Percentiles rank a stretch among this genome's conserved stretches.
These are phyloP conservation scores for Fraxinus cuspidata DNA, from an alignment of 257 asterid genomes.

Conservation along the genomic window DNA sequence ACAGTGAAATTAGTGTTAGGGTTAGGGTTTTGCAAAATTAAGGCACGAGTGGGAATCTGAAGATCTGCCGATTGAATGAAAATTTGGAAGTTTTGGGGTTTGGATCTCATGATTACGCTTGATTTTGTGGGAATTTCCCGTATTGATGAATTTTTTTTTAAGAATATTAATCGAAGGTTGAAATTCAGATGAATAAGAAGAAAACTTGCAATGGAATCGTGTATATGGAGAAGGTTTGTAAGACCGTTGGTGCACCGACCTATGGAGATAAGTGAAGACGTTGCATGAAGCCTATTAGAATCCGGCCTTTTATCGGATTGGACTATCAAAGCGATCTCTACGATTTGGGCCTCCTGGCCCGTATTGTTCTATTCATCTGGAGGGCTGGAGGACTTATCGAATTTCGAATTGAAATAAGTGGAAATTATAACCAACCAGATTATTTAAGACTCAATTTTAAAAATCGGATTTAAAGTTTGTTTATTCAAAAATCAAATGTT, in stretches of 20 bases:
- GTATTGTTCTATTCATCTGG: too few relatives aligned
- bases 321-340: too few relatives aligned
- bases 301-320: too few relatives aligned
- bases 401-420: too few relatives aligned
- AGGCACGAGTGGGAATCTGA: slow-evolving; percentile 52
- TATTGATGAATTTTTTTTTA: background rate
- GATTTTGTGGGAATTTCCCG: background rate
- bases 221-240: background rate
- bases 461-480: too few relatives aligned
- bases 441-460: too few relatives aligned
- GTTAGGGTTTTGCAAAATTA: slow-evolving; percentile 45
- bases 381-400: too few relatives aligned
- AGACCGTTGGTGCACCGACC: background rate
- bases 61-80: slow-evolving; percentile 66
- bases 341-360: too few relatives aligned
- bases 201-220: background rate
- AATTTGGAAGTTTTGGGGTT: slow-evolving; percentile 40
- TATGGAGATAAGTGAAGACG: background rate
- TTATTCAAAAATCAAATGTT: too few relatives aligned
- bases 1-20: slow-evolving; percentile 61
- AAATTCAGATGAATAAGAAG: background rate
- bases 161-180: background rate
- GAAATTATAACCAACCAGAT: too few relatives aligned
- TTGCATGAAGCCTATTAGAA: background rate
- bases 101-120: slow-evolving; percentile 34